Evolutionary conservation across 495 filamentous ascomycete genomes (phyloP).

Genomic region (Bacidia gigantensis): DNA sequence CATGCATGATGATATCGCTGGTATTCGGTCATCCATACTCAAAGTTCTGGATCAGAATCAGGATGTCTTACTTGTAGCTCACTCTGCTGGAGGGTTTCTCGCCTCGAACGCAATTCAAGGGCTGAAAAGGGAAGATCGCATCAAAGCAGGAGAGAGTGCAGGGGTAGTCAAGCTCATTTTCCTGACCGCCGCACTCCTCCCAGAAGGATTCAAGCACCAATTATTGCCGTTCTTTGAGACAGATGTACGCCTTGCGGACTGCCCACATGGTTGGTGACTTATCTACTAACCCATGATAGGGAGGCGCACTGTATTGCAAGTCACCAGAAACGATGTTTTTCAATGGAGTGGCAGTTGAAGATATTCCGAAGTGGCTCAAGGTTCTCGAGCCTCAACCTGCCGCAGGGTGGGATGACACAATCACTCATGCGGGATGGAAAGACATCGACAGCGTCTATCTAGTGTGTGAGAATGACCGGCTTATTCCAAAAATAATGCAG

Average conservation of each 20-base stretch:
- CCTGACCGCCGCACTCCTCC: conserved; percentile 14
- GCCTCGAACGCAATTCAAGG: conserved; percentile 26
- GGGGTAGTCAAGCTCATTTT: conserved; percentile 21
- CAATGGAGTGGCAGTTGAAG: conserved; percentile 11
- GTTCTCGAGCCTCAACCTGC: conserved; percentile 15
- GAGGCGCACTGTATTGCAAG: conserved; percentile 3
- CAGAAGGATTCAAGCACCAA: conserved; percentile 14
- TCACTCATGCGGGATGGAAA: conserved; percentile 20
- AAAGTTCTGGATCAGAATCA: conserved; percentile 11
- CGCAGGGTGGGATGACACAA: conserved; percentile 16
- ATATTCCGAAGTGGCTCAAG: conserved; percentile 12
- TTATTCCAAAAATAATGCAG: conserved; percentile 12
- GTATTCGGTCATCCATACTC: conserved; percentile 16
- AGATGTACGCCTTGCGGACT: background rate
- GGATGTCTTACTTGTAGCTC: conserved; percentile 24
- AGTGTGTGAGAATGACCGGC: conserved; percentile 20
- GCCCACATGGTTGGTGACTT: background rate
- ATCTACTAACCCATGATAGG: conserved; percentile 4
- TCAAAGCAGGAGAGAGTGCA: background rate
- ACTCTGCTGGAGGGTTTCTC: conserved; percentile 26
- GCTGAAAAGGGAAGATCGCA: conserved; percentile 20
- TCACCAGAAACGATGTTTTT: conserved; percentile 12
- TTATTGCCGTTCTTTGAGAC: conserved; percentile 17
- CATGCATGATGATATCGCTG: conserved; percentile 18
- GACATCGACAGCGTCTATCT: conserved; percentile 23